Percentiles rank a stretch among this genome's conserved stretches.
phyloP scores from a whole-genome alignment of 1,284 basidiomycete genomes.

The Singerocomus rubriflavus region DNA sequence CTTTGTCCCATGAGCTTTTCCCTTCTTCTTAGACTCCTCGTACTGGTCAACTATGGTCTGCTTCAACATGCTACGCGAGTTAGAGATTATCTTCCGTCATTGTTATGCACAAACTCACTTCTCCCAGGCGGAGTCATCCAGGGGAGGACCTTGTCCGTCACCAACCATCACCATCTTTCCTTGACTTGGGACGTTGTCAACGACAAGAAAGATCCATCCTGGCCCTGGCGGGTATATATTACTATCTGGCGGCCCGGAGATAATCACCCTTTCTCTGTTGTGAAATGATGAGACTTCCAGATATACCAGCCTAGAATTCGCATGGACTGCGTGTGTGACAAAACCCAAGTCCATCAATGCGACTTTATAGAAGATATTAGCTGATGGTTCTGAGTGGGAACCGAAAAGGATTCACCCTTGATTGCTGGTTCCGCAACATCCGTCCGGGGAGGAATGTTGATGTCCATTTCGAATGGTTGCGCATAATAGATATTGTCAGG shows the following conservation, averaged over 20 bases:
- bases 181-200: constrained; percentile 65
- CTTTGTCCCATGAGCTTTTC: constrained; percentile 17
- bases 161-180: constrained; percentile 72
- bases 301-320: constrained; percentile 75
- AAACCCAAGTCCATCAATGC: constrained; percentile 77
- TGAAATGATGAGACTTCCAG: constrained; percentile 40
- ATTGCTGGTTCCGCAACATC: constrained; percentile 28
- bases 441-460: constrained; percentile 35
- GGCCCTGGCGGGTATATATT: constrained; percentile 79
- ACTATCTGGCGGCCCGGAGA: constrained; percentile 59
- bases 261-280: constrained; percentile 39
- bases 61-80: constrained; percentile 36
- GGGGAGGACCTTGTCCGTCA: constrained; percentile 54
- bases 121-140: constrained; percentile 50
- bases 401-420: constrained; percentile 30
- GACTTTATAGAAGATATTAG: constrained; percentile 41
- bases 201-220: constrained; percentile 71
- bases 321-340: constrained; percentile 76
- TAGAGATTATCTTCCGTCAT: constrained; percentile 11
- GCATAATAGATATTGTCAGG: constrained; percentile 49
- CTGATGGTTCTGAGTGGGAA: background rate
- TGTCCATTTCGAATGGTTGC: constrained; percentile 39
- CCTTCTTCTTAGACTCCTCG: constrained; percentile 38
- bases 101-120: constrained; percentile 48
- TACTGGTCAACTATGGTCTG: constrained; percentile 53